These are phyloP conservation scores for Licmophora abbreviata DNA, from an alignment of 108 stramenopile species.

Conservation along the genomic window DNA sequence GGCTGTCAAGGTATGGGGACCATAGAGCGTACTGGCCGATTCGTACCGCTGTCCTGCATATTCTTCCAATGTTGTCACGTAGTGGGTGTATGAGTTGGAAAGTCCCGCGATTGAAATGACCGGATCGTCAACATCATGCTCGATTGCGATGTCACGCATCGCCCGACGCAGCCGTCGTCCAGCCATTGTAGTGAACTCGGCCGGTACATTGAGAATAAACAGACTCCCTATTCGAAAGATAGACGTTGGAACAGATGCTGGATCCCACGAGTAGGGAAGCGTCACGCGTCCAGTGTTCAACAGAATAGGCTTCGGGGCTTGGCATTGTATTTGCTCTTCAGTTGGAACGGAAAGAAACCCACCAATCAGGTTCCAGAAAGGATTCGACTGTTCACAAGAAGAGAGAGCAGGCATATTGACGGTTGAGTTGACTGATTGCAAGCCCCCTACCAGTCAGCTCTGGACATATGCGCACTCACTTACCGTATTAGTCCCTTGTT, in stretches of 20 bases:
- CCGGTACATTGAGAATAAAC: constrained; percentile 41
- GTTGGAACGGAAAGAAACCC: constrained; percentile 36
- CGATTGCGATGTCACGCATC: constrained; percentile 7
- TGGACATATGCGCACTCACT: too few relatives aligned
- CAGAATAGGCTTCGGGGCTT: constrained; percentile 49
- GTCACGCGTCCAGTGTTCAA: constrained; percentile 39
- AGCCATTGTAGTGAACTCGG: constrained; percentile 61
- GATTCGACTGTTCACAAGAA: constrained; percentile 15
- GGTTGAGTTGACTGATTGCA: too few relatives aligned
- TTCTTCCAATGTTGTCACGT: constrained; percentile 53
- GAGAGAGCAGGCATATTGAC: too few relatives aligned
- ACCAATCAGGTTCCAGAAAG: constrained; percentile 39
- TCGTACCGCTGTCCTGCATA: constrained; percentile 59
- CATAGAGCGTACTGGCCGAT: constrained; percentile 50
- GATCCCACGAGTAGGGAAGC: constrained; percentile 50
- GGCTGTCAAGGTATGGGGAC: constrained; percentile 38
- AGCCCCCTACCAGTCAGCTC: too few relatives aligned
- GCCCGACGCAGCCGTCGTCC: constrained; percentile 40
- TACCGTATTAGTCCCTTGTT: constrained; percentile 29
- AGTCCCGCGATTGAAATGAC: constrained; percentile 44
- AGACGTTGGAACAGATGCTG: constrained; percentile 35
- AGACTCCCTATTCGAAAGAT: constrained; percentile 32
- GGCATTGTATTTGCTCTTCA: constrained; percentile 34
- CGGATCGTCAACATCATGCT: constrained; percentile 21
- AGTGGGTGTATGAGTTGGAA: constrained; percentile 47